Percentiles rank a stretch among this genome's conserved stretches.
Conservation (phyloP, 768 basidiomycete species). For the Gloeophyllum trabeum region DNA sequence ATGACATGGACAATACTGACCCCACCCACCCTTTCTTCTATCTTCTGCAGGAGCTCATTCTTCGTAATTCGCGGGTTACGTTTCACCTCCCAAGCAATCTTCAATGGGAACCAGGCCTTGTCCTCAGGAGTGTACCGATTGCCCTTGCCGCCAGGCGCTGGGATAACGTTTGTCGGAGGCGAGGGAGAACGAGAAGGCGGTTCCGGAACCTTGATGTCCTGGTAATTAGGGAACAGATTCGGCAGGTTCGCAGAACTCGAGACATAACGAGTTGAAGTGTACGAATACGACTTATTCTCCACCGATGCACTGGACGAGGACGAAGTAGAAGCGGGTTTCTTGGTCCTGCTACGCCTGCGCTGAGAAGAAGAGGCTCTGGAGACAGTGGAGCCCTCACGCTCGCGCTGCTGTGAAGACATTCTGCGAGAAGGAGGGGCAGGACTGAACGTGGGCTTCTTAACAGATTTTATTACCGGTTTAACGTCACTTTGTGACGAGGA, state of each 20-base stretch:
- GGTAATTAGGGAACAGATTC: neutral
- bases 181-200: constrained; percentile 63
- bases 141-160: constrained; percentile 22
- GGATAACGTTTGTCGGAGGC: constrained; percentile 43
- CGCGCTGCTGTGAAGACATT: neutral
- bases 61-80: constrained; percentile 40
- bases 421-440: neutral
- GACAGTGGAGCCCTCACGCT: neutral
- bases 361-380: constrained; percentile 2
- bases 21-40: constrained; percentile 48
- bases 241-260: neutral
- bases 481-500: neutral
- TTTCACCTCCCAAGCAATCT: constrained; percentile 50
- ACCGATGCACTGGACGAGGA: neutral
- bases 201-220: constrained; percentile 41
- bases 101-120: constrained; percentile 54
- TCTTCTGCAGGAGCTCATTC: constrained; percentile 37
- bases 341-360: neutral
- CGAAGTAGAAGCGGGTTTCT: neutral
- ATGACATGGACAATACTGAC: constrained; percentile 1
- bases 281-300: neutral
- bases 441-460: constrained; percentile 28
- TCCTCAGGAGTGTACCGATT: constrained; percentile 53
- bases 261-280: constrained; percentile 1
- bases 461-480: constrained; percentile 15